A percentile compares a stretch with the other conserved stretches of the same genome.
These are phyloP conservation scores for Tardiomyces blankii DNA, from an alignment of 1,139 yeast genomes.

Conservation along the genomic window DNA sequence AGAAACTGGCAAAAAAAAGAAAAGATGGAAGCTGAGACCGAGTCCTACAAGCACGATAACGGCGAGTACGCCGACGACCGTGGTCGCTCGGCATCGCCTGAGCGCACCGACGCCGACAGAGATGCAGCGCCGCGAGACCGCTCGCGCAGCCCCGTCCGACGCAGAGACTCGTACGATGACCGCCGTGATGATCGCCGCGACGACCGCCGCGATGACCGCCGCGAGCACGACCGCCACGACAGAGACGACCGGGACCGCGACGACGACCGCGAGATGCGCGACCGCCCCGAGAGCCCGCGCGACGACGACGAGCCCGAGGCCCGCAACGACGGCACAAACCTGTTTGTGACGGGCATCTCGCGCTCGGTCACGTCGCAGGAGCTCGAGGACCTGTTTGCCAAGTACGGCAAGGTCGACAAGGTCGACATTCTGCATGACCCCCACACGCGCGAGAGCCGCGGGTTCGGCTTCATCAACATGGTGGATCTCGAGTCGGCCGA, in stretches of 20 bases:
- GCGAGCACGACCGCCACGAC: slow-evolving; percentile 1
- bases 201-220: slow-evolving; percentile 1
- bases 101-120: too few relatives aligned
- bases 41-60: too few relatives aligned
- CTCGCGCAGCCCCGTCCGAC: too few relatives aligned
- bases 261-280: not conserved
- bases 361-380: slow-evolving; percentile 23
- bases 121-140: too few relatives aligned
- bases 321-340: slow-evolving; percentile 26
- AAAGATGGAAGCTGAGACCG: too few relatives aligned
- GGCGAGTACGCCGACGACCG: too few relatives aligned
- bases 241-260: slow-evolving; percentile 1
- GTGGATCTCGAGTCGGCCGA: slow-evolving; percentile 23
- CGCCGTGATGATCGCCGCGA: not conserved
- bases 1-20: too few relatives aligned
- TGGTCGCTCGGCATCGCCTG: too few relatives aligned
- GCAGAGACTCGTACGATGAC: not conserved
- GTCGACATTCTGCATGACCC: slow-evolving; percentile 30
- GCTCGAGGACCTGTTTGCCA: slow-evolving; percentile 23
- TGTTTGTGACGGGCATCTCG: slow-evolving; percentile 29
- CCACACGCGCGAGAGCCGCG: slow-evolving; percentile 28
- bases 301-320: slow-evolving; percentile 15
- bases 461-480: slow-evolving; percentile 30
- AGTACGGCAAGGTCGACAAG: slow-evolving; percentile 25
- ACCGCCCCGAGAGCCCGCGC: not conserved